A percentile compares a stretch with the other conserved stretches of the same genome.
phyloP scores from a whole-genome alignment of 805 yeast genomes.

The Vanderwaltozyma polyspora region DNA sequence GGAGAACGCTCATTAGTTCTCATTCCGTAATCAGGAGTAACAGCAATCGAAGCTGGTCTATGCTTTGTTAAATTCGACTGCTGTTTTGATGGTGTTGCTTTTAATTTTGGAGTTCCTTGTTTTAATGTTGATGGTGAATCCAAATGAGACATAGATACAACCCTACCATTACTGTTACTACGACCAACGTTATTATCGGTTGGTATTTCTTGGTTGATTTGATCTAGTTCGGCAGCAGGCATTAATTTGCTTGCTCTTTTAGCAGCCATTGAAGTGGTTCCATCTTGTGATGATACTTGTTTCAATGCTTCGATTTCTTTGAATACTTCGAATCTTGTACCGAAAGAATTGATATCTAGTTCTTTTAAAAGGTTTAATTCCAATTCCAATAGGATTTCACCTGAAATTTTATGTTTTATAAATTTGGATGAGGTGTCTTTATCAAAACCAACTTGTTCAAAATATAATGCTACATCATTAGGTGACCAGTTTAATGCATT shows the following conservation, averaged over 20 bases:
- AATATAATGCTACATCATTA: constrained; percentile 70
- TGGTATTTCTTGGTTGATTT: too few relatives aligned
- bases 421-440: constrained; percentile 65
- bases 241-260: constrained; percentile 17
- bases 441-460: constrained; percentile 64
- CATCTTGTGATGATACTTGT: constrained; percentile 8
- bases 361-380: constrained; percentile 84
- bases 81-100: not conserved
- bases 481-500: constrained; percentile 68
- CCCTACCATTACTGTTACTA: too few relatives aligned
- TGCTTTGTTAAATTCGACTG: constrained; percentile 1
- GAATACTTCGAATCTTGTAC: constrained; percentile 85
- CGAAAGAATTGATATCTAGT: constrained; percentile 83
- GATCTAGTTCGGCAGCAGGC: constrained; percentile 33
- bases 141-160: too few relatives aligned
- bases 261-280: not conserved
- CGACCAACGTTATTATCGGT: too few relatives aligned
- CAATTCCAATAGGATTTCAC: constrained; percentile 71
- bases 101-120: not conserved
- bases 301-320: constrained; percentile 72
- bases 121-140: not conserved
- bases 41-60: constrained; percentile 8
- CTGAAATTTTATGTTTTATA: constrained; percentile 79
- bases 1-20: constrained; percentile 2
- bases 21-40: constrained; percentile 4